Base-by-base conservation (phyloP, 2,329 filamentous ascomycete genomes). In the Xylariales sp. region DNA sequence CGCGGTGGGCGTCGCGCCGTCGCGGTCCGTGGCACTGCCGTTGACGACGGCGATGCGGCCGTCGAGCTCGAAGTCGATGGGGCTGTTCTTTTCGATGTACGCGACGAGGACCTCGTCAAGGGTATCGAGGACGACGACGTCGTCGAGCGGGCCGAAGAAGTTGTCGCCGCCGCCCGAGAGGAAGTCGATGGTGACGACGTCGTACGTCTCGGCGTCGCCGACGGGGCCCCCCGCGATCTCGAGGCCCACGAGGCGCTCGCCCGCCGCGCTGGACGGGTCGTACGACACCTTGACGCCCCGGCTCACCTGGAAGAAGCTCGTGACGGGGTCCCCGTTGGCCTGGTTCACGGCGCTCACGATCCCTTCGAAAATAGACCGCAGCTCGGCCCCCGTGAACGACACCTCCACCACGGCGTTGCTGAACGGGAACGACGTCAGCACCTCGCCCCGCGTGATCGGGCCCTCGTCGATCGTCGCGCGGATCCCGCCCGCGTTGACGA, bases 391-490 rank as follows among this genome's bases (percentile, higher is more conserved):
- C 0, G 80, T 80, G 69, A 86, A 82, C 0, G 75, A 79, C 16
- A 90, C 77, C 72, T 90, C 86, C 8, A 89, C 87, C 23, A 91
- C 82, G 52, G 88, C 82, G 77, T 91, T 91, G 62, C 87, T 86
- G 70, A 91, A 91, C 46, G 89, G 89, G 78, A 91, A 91, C 0
- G 87, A 83, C 0, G 87, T 90, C 2, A 90, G 80, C 5, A 91
- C 85, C 68, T 89, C 84, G 61, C 89, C 89, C 43, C 88, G 86
- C 3, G 88, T 91, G 74, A 91, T 85, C 61, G 85, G 78, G 9
- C 89, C 89, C 18, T 79, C 76, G 49, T 89, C 87, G 59, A 91
- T 91, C 43, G 85, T 87, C 3, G 89, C 87, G 23, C 89, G 87
- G 60, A 91, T 84, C 34, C 89, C 89, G 14, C 89, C 89, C 0